phyloP scores from a whole-genome alignment of 176 grass and related monocot genomes.

The Bonia amplexicaulis region DNA sequence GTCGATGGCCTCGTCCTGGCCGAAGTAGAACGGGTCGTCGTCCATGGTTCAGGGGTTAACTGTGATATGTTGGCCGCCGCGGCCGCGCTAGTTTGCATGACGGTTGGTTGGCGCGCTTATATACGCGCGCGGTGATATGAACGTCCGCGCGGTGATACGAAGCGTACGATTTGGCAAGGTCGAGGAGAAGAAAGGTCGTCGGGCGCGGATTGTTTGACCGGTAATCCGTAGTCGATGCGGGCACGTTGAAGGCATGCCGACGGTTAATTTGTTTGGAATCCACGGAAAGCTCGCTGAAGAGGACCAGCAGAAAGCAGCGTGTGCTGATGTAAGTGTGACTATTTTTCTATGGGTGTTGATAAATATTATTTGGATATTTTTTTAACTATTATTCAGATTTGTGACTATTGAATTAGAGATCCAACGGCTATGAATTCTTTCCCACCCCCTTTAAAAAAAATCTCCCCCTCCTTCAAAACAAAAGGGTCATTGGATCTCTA shows the following conservation, averaged over 20 bases:
- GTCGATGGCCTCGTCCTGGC: neutral
- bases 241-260: neutral
- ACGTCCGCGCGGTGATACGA: neutral
- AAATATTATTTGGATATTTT: too few species aligned
- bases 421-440: too few species aligned
- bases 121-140: neutral
- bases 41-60: conserved; percentile 14
- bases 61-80: neutral
- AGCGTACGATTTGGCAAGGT: too few species aligned
- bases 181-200: neutral
- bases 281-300: neutral
- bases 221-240: neutral
- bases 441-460: too few species aligned
- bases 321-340: too few species aligned
- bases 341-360: too few species aligned
- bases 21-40: conserved; percentile 2
- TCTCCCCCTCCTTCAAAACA: too few species aligned
- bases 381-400: too few species aligned
- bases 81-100: neutral
- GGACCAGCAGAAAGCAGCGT: too few species aligned
- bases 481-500: too few species aligned
- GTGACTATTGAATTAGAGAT: too few species aligned
- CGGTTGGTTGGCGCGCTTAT: neutral
- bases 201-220: neutral
- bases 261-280: neutral